phyloP scores from a whole-genome alignment of 805 yeast genomes.

The Lipomyces yamanashiensis region DNA sequence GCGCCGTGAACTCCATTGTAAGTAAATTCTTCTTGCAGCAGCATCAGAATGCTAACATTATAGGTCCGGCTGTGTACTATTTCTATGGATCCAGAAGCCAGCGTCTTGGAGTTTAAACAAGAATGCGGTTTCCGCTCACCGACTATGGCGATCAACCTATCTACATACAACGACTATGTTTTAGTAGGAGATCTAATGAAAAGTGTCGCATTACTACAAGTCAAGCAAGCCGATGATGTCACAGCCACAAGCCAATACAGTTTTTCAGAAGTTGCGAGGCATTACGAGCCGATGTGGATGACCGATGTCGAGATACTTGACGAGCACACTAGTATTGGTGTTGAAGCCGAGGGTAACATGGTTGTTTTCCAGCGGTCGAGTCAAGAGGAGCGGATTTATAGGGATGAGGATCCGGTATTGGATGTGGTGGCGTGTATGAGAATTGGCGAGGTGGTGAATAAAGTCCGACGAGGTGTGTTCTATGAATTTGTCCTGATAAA shows the following conservation, averaged over 20 bases:
- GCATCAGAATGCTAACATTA: background rate
- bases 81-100: conserved; percentile 10
- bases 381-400: background rate
- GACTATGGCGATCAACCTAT: conserved; percentile 31
- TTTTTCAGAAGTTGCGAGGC: conserved; percentile 29
- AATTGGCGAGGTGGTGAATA: conserved; percentile 36
- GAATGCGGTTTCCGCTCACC: conserved; percentile 34
- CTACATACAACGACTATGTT: conserved; percentile 21
- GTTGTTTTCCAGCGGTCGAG: conserved; percentile 23
- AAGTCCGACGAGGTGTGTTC: conserved; percentile 30
- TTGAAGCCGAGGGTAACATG: conserved; percentile 38
- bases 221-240: background rate
- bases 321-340: conserved; percentile 20
- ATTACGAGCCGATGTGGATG: conserved; percentile 38
- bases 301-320: conserved; percentile 34
- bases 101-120: conserved; percentile 16
- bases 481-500: background rate
- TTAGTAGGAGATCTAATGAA: conserved; percentile 38
- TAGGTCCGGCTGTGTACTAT: conserved; percentile 30
- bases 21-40: conserved; percentile 2
- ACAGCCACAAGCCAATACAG: background rate
- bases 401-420: conserved; percentile 17
- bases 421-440: conserved; percentile 26
- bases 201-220: conserved; percentile 24
- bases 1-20: conserved; percentile 34